Base-by-base conservation (phyloP, 1,284 basidiomycete genomes). In the Sparassis latifolia region DNA sequence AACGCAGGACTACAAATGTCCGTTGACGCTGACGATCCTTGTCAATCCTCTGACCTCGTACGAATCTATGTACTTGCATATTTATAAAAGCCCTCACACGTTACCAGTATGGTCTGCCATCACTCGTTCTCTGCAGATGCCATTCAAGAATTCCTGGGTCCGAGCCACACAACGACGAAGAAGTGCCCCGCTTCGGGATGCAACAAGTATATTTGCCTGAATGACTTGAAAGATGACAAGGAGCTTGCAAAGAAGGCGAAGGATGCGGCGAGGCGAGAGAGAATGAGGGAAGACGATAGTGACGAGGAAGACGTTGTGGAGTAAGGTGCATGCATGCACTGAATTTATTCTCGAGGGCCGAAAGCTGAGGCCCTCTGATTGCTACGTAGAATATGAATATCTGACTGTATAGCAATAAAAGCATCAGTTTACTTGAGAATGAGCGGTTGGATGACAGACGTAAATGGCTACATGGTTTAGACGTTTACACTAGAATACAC, bases 1-100 rank as follows among this genome's bases (percentile, higher is more conserved):
- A 28, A 87, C 84, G 5, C 88, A 92, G 62, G 83, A 82, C 56
- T 90, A 82, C 73, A 85, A 80, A 49, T 94, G 91, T 56, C 90
- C 91, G 2, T 70, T 94, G 47, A 82, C 86, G 0, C 72, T 92
- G 44, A 76, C 69, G 3, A 63, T 74, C 7, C 75, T 89, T 32
- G 72, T 73, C 32, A 73, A 93, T 48, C 90, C 91, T 4, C 67
- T 85, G 49, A 90, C 85, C 6, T 87, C 86, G 88, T 89, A 66
- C 48, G 83, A 74, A 20, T 20, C 20, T 20, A 20, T 20, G 20
- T 20, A 20, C 20, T 20, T 20, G 20, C 20, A 20, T 20, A 20
- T 20, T 20, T 20, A 20, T 20, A 20, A 20, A 20, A 20, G 20
- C 20, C 20, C 20, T 20, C 20, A 20, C 20, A 20, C 20, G 20